Percentiles rank a stretch among this genome's conserved stretches.
Conservation (phyloP, 192 early-diverging fungal genomes). For the Linnemannia schmuckeri region DNA sequence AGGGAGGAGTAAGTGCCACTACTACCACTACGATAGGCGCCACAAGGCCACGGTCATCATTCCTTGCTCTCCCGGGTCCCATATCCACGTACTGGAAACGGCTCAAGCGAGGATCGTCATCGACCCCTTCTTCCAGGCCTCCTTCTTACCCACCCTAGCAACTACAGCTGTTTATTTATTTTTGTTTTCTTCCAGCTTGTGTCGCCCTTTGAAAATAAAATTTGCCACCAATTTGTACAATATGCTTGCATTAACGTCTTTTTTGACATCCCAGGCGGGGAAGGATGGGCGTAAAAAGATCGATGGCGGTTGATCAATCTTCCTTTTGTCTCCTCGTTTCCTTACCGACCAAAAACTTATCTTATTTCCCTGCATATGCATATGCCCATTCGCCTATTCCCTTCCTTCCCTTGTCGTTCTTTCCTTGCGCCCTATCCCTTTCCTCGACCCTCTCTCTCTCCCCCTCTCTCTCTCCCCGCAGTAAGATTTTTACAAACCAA, state of each 20-base stretch:
- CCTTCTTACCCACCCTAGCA: not conserved
- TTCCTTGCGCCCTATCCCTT: constrained; percentile 11
- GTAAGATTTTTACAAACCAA: not conserved
- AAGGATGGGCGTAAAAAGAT: too few species aligned
- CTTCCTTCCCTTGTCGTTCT: not conserved
- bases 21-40: not conserved
- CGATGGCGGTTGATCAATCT: not conserved
- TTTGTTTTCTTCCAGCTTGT: not conserved
- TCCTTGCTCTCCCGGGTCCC: not conserved
- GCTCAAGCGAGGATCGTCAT: not conserved
- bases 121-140: not conserved
- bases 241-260: not conserved
- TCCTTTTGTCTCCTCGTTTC: not conserved
- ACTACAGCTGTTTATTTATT: not conserved
- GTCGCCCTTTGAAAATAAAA: not conserved
- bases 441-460: too few species aligned
- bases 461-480: not conserved
- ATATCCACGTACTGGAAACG: constrained; percentile 7
- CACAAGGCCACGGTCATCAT: not conserved
- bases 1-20: not conserved
- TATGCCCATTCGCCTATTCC: not conserved
- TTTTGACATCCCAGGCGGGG: too few species aligned
- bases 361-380: not conserved
- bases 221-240: not conserved
- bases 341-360: not conserved